Base-by-base conservation (phyloP, 495 filamentous ascomycete genomes). In the Patellaria atrata region DNA sequence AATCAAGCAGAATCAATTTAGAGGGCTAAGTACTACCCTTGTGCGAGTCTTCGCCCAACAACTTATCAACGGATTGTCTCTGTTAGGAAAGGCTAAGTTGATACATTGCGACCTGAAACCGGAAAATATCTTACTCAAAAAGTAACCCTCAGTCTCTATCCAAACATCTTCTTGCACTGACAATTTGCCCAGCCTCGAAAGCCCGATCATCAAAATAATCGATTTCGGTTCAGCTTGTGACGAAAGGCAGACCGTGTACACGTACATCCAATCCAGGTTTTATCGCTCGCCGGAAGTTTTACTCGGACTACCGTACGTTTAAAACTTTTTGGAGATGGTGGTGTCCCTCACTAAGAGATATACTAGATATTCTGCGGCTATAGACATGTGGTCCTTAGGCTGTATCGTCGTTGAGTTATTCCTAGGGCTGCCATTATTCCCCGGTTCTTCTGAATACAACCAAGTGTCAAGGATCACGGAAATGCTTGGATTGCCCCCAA, bases 1-100 rank as follows among this genome's bases (percentile, higher is more conserved):
- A 30, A 99, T 99, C 59, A 99, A 99, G 60, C 91, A 99, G 53
- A 99, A 99, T 53, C 91, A 99, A 50, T 99, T 99, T 71, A 75
- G 91, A 30, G 91, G 91, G 21, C 57, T 99, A 27, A 96, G 91
- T 60, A 99, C 91, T 10, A 99, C 91, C 0, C 74, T 99, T 20
- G 91, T 99, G 7, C 77, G 91, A 31, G 91, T 99, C 15, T 99
- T 99, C 62, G 91, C 91, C 13, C 91, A 96, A 54, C 91, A 99
- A 61, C 61, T 99, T 19, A 62, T 99, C 30, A 94, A 86, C 47
- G 91, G 86, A 2, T 61, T 99, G 41, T 82, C 82, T 45, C 66
- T 96, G 32, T 63, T 99, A 39, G 94, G 94, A 59, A 99, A 96
- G 57, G 91, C 91, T 24, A 78, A 87, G 41, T 55, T 99, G 48